Evolutionary conservation across 805 yeast species (phyloP).

Genomic region (Nakazawaea pomicola): DNA sequence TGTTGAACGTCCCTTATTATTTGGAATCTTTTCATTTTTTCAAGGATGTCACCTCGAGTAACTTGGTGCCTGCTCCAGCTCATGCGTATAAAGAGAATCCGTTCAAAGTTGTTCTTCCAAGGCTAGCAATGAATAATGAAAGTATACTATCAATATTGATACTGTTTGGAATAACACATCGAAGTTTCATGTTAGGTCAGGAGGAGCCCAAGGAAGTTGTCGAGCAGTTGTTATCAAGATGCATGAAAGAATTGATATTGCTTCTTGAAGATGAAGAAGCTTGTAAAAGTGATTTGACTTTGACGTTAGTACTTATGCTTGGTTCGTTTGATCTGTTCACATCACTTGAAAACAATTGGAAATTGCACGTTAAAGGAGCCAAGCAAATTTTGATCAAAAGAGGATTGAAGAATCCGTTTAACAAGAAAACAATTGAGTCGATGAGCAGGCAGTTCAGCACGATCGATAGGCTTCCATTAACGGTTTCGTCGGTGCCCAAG

Average conservation of each 20-base stretch:
- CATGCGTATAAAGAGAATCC: slow-evolving; percentile 56
- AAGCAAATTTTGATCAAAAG: slow-evolving; percentile 55
- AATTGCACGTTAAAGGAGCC: slow-evolving; percentile 65
- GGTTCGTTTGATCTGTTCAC: slow-evolving; percentile 51
- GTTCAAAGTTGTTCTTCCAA: slow-evolving; percentile 58
- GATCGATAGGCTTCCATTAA: slow-evolving; percentile 6
- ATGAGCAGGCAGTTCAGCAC: slow-evolving; percentile 16
- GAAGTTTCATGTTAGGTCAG: slow-evolving; percentile 18
- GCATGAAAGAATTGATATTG: slow-evolving; percentile 51
- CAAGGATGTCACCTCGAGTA: slow-evolving; percentile 52
- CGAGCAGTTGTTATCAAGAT: slow-evolving; percentile 48
- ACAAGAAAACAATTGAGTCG: slow-evolving; percentile 16
- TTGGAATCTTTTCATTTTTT: slow-evolving; percentile 60
- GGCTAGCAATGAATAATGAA: slow-evolving; percentile 57
- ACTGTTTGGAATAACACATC: slow-evolving; percentile 43
- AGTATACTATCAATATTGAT: slow-evolving; percentile 53
- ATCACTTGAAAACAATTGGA: slow-evolving; percentile 46
- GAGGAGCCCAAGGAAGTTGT: slow-evolving; percentile 36
- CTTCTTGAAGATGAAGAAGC: slow-evolving; percentile 45
- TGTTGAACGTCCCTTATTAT: slow-evolving; percentile 55
- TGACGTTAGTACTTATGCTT: slow-evolving; percentile 56
- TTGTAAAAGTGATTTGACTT: slow-evolving; percentile 60
- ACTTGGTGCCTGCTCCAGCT: slow-evolving; percentile 63
- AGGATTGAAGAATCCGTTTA: slow-evolving; percentile 33
- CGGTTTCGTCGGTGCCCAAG: slow-evolving; percentile 10